phyloP scores from a whole-genome alignment of 2,329 filamentous ascomycete genomes.

The Dactylellina parvicollis region DNA sequence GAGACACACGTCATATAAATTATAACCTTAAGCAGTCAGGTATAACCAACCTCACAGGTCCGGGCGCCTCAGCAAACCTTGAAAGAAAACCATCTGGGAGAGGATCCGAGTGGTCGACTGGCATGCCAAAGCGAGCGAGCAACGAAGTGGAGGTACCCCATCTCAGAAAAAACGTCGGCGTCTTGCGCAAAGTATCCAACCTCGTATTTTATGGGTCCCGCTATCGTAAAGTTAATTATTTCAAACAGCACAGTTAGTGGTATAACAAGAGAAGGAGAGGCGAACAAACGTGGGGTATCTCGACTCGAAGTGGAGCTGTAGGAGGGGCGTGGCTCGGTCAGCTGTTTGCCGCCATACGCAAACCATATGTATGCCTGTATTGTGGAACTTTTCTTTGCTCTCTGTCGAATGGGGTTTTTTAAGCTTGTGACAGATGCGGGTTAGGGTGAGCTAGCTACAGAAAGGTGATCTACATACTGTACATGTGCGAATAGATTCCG shows the following conservation, averaged over 20 bases:
- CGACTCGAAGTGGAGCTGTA: slow-evolving; percentile 5
- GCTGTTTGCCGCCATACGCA: slow-evolving; percentile 3
- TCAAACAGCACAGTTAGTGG: neutral
- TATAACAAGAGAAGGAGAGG: neutral
- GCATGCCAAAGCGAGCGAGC: slow-evolving; percentile 31
- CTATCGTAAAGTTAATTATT: slow-evolving; percentile 6
- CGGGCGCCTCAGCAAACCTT: slow-evolving; percentile 7
- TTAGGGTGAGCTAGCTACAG: neutral
- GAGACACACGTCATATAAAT: slow-evolving; percentile 53
- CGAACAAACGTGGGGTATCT: slow-evolving; percentile 32
- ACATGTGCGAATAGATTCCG: slow-evolving; percentile 25
- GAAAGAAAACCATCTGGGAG: slow-evolving; percentile 9
- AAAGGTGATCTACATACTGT: slow-evolving; percentile 2
- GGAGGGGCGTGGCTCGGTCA: neutral
- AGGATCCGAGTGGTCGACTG: slow-evolving; percentile 35
- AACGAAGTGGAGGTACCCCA: neutral
- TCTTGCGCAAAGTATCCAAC: neutral
- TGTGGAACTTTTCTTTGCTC: neutral
- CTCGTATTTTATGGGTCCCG: slow-evolving; percentile 47
- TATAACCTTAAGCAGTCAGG: slow-evolving; percentile 8
- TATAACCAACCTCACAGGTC: slow-evolving; percentile 12
- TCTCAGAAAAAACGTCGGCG: neutral
- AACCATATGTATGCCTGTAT: neutral
- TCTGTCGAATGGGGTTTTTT: neutral
- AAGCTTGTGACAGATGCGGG: slow-evolving; percentile 5